These are phyloP conservation scores for Enterospora canceri DNA, from an alignment of 371 early-diverging fungal genomes.

Conservation along the genomic window DNA sequence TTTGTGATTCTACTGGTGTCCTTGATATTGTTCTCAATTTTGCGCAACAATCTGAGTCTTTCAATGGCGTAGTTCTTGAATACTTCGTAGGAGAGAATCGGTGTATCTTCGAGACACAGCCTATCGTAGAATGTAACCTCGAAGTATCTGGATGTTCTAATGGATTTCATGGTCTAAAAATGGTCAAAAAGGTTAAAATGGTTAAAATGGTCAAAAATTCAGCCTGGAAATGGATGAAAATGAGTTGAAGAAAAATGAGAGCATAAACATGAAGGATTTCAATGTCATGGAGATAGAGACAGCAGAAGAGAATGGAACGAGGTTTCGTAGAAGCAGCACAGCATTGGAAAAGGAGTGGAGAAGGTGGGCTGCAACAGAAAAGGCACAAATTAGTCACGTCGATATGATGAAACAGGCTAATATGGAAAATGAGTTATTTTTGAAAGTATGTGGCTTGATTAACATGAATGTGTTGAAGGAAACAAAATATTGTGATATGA, in stretches of 20 bases:
- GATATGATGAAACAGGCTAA: background rate
- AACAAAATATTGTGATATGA: background rate
- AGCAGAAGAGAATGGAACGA: background rate
- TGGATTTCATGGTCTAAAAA: background rate
- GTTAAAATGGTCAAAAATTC: too few relatives aligned
- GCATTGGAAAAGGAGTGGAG: background rate
- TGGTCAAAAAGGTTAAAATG: too few relatives aligned
- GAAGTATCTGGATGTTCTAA: background rate
- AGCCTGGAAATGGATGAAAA: too few relatives aligned
- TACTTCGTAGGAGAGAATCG: slow-evolving; percentile 21
- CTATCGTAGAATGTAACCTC: slow-evolving; percentile 31
- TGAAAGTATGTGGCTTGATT: background rate
- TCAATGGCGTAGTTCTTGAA: slow-evolving; percentile 12
- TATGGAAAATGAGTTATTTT: background rate
- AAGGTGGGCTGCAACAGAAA: background rate
- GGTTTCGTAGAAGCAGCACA: background rate
- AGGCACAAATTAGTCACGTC: background rate
- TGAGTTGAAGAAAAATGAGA: background rate
- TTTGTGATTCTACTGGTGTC: background rate
- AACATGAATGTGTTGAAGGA: background rate
- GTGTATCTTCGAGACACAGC: background rate
- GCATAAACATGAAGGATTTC: background rate
- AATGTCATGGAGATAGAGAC: background rate
- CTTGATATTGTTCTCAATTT: slow-evolving; percentile 2
- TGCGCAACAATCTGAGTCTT: slow-evolving; percentile 12